phyloP scores from a whole-genome alignment of 805 yeast species.

The Jamesozyma lodderae region DNA sequence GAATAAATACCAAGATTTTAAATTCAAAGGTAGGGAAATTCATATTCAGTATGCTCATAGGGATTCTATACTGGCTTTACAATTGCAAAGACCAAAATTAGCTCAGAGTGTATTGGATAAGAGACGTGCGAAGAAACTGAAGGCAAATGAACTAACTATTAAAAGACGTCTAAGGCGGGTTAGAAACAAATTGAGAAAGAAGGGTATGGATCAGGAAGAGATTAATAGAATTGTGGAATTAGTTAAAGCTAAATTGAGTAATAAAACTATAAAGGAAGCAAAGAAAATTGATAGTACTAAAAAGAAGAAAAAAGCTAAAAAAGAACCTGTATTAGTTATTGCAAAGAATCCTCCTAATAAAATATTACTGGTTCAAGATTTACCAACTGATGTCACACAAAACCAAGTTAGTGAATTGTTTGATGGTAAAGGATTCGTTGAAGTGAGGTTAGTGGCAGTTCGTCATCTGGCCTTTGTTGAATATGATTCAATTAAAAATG shows the following conservation, averaged over 20 bases:
- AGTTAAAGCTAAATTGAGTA: neutral
- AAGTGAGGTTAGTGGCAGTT: slow-evolving; percentile 55
- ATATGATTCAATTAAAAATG: slow-evolving; percentile 46
- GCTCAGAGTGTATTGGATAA: slow-evolving; percentile 9
- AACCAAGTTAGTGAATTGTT: slow-evolving; percentile 41
- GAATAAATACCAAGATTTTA: slow-evolving; percentile 7
- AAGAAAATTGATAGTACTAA: slow-evolving; percentile 4
- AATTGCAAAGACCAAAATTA: slow-evolving; percentile 4
- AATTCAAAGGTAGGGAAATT: slow-evolving; percentile 15
- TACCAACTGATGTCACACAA: slow-evolving; percentile 39
- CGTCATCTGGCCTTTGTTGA: slow-evolving; percentile 76
- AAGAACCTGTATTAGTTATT: slow-evolving; percentile 6
- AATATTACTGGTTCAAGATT: slow-evolving; percentile 54
- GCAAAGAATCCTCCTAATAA: slow-evolving; percentile 53
- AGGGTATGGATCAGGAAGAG: slow-evolving; percentile 12
- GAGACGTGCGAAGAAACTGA: slow-evolving; percentile 3
- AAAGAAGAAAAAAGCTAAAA: slow-evolving; percentile 8
- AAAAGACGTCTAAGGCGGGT: slow-evolving; percentile 20
- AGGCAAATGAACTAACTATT: slow-evolving; percentile 2
- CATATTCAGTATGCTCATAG: slow-evolving; percentile 16
- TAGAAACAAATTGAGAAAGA: slow-evolving; percentile 15
- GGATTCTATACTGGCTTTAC: slow-evolving; percentile 19
- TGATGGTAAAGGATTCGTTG: slow-evolving; percentile 50
- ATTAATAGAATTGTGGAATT: slow-evolving; percentile 7
- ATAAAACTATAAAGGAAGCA: neutral